Evolutionary conservation across 805 yeast species (phyloP).

Genomic region (Kodamaea jinghongensis): DNA sequence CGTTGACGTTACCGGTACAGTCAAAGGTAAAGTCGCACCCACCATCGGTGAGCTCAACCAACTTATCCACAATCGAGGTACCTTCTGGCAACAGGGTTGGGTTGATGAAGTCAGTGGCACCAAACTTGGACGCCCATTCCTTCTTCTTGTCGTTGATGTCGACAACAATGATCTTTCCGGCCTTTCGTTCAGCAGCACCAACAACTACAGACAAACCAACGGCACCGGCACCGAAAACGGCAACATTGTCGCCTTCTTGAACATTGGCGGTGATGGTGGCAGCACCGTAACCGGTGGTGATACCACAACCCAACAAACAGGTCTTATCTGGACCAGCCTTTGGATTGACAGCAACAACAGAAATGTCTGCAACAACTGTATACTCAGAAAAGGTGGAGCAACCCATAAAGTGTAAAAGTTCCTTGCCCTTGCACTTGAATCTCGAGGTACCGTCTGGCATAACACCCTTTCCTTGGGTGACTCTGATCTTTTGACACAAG

Average conservation of each 20-base stretch:
- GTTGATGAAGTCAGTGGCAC: slow-evolving; percentile 94
- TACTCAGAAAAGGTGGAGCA: slow-evolving; percentile 96
- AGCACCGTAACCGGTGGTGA: slow-evolving; percentile 98
- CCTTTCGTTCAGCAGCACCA: slow-evolving; percentile 85
- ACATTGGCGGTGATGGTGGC: slow-evolving; percentile 93
- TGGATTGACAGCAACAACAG: slow-evolving; percentile 88
- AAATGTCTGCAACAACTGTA: slow-evolving; percentile 96
- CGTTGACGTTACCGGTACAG: slow-evolving; percentile 94
- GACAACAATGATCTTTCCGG: slow-evolving; percentile 76
- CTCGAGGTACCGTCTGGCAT: slow-evolving; percentile 98
- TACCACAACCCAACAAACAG: slow-evolving; percentile 96
- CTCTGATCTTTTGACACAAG: slow-evolving; percentile 92
- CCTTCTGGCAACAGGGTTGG: slow-evolving; percentile 76
- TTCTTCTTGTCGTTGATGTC: slow-evolving; percentile 85
- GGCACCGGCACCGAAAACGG: slow-evolving; percentile 97
- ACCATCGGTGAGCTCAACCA: slow-evolving; percentile 89
- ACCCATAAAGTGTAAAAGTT: slow-evolving; percentile 93
- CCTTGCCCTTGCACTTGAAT: slow-evolving; percentile 82
- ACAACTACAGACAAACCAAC: slow-evolving; percentile 95
- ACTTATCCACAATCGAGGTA: slow-evolving; percentile 72
- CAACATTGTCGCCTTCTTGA: slow-evolving; percentile 87
- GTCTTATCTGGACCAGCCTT: slow-evolving; percentile 81
- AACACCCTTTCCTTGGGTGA: slow-evolving; percentile 96
- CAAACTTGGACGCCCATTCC: slow-evolving; percentile 83
- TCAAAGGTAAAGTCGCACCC: slow-evolving; percentile 96